Evolutionary conservation across 148 eudicot species (phyloP).

Genomic region (Vaccinium corymbosum): DNA sequence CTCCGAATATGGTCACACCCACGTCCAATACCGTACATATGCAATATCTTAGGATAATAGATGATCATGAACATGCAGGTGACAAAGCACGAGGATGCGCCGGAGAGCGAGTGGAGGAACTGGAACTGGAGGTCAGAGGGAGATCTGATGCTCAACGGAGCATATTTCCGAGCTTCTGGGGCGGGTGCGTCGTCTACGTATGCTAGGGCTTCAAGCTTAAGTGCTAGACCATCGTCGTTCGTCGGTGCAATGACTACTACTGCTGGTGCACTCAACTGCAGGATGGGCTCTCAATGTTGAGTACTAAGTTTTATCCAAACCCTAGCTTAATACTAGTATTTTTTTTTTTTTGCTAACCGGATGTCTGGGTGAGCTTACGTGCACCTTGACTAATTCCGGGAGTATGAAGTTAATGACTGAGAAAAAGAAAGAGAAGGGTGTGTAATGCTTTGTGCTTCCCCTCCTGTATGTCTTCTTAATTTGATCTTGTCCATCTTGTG

Average conservation of each 20-base stretch:
- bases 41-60: not conserved
- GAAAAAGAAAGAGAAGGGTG: not conserved
- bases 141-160: constrained; percentile 58
- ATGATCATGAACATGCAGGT: constrained; percentile 26
- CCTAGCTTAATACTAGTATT: not conserved
- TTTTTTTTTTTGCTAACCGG: too few relatives aligned
- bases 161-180: constrained; percentile 54
- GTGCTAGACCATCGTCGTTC: constrained; percentile 53
- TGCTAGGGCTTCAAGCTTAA: constrained; percentile 69
- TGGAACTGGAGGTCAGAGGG: constrained; percentile 86
- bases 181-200: constrained; percentile 57
- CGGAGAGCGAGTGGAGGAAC: constrained; percentile 49
- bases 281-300: constrained; percentile 59
- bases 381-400: too few relatives aligned
- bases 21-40: not conserved
- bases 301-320: not conserved
- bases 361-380: too few relatives aligned
- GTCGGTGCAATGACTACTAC: constrained; percentile 42
- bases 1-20: too few relatives aligned
- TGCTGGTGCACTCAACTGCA: constrained; percentile 59
- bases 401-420: too few relatives aligned
- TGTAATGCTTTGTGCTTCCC: constrained; percentile 3
- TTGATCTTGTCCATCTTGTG: not conserved
- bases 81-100: constrained; percentile 67
- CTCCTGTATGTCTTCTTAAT: not conserved